Conservation (phyloP, 352 stramenopile genomes). For the Phytopythium oedochilum region DNA sequence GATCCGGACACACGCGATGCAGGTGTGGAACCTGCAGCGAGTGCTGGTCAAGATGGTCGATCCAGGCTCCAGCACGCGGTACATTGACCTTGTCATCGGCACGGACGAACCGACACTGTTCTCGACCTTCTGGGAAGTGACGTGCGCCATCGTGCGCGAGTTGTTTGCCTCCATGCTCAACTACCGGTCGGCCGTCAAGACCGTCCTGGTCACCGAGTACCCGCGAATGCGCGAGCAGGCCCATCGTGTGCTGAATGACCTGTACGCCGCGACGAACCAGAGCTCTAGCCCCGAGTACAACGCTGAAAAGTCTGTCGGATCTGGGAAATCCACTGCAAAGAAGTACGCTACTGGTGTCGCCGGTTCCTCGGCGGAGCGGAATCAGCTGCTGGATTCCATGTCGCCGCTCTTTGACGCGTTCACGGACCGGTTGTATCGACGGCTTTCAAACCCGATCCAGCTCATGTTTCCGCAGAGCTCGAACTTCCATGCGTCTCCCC, state of each 20-base stretch:
- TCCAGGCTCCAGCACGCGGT: constrained; percentile 32
- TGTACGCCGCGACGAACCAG: constrained; percentile 49
- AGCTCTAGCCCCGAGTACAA: constrained; percentile 16
- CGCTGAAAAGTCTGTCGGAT: constrained; percentile 5
- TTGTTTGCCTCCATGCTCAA: constrained; percentile 54
- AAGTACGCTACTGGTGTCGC: constrained; percentile 29
- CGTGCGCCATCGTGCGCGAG: constrained; percentile 69
- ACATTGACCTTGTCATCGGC: constrained; percentile 67
- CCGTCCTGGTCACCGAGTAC: constrained; percentile 70
- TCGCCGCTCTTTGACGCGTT: constrained; percentile 61
- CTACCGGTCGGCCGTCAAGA: constrained; percentile 59
- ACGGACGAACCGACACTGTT: constrained; percentile 77
- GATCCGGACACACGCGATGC: constrained; percentile 57
- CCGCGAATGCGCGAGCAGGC: constrained; percentile 77
- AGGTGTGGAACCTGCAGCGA: constrained; percentile 87
- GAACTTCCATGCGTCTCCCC: constrained; percentile 79
- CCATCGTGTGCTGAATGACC: constrained; percentile 51
- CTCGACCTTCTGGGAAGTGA: constrained; percentile 84
- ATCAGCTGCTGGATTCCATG: constrained; percentile 75
- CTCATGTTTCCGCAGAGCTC: constrained; percentile 87
- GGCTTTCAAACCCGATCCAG: constrained; percentile 71
- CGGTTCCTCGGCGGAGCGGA: constrained; percentile 29
- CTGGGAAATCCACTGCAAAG: background rate
- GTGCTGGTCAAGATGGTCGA: constrained; percentile 80
- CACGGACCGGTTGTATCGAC: constrained; percentile 53